Conservation (phyloP, 225 moss, liverwort and hornwort species). For the Marchantia paleacea region DNA sequence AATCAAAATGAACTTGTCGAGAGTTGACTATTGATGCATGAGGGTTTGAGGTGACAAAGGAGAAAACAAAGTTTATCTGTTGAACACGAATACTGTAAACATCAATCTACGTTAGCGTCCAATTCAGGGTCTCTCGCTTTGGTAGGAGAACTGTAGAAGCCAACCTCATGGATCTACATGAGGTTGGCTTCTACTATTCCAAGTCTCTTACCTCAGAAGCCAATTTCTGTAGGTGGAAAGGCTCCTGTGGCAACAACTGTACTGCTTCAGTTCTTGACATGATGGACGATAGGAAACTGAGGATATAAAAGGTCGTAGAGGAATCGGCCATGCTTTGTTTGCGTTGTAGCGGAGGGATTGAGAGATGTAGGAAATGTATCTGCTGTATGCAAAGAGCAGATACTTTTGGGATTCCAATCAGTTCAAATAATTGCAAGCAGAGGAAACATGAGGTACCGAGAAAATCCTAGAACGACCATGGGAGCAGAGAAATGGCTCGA, state of each 20-base stretch:
- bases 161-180: background rate
- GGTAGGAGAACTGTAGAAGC: too few species aligned
- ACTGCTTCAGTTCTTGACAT: conserved; percentile 16
- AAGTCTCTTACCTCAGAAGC: background rate
- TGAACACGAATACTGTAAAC: too few species aligned
- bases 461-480: conserved; percentile 80
- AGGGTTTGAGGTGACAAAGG: too few species aligned
- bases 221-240: background rate
- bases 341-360: conserved; percentile 80
- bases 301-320: conserved; percentile 79
- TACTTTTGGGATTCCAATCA: conserved; percentile 93
- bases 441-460: conserved; percentile 72
- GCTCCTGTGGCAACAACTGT: background rate
- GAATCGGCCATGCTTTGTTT: conserved; percentile 79
- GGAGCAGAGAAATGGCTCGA: conserved; percentile 98
- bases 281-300: conserved; percentile 73
- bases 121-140: too few species aligned
- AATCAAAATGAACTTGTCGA: too few species aligned
- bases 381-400: conserved; percentile 92
- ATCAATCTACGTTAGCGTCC: too few species aligned
- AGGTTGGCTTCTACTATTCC: conserved; percentile 1
- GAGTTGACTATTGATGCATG: too few species aligned
- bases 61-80: too few species aligned
- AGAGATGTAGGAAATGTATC: conserved; percentile 90
- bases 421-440: conserved; percentile 84